phyloP scores from a whole-genome alignment of 2,329 filamentous ascomycete genomes.

The Xenosphaeropsis pyriputrescens region DNA sequence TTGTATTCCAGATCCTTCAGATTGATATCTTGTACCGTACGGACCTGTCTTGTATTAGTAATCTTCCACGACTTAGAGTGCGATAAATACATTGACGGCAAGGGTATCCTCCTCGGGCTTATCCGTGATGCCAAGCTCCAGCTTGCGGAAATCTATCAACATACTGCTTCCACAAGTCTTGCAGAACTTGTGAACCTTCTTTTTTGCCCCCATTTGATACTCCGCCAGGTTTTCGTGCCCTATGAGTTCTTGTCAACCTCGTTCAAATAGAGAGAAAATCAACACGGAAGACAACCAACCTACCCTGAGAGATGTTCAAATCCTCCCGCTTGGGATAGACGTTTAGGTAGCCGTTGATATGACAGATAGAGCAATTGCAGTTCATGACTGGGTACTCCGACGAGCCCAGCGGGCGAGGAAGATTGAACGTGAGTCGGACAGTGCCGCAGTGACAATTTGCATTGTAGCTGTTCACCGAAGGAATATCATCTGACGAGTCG shows the following conservation, averaged over 20 bases:
- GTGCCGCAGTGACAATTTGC: too few relatives aligned
- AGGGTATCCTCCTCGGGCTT: not conserved
- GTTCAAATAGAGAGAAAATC: too few relatives aligned
- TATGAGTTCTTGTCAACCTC: too few relatives aligned
- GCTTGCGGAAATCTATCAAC: not conserved
- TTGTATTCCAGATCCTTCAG: not conserved
- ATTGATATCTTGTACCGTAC: not conserved
- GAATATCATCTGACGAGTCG: too few relatives aligned
- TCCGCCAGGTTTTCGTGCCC: not conserved
- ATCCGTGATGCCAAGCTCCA: not conserved
- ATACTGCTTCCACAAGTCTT: not conserved
- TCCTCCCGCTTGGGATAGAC: not conserved
- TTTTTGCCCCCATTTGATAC: not conserved
- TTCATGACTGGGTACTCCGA: too few relatives aligned
- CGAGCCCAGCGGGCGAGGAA: too few relatives aligned
- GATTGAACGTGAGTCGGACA: too few relatives aligned
- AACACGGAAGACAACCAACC: not conserved
- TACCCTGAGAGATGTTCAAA: not conserved
- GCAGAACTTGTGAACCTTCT: not conserved
- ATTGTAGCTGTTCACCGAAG: too few relatives aligned
- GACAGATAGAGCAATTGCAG: not conserved
- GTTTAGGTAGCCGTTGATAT: not conserved
- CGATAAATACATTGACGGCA: not conserved
- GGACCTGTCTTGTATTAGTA: not conserved
- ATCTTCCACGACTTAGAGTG: not conserved